Evolutionary conservation across 108 stramenopile genomes (phyloP).

Genomic region (Nitzschia sp.): DNA sequence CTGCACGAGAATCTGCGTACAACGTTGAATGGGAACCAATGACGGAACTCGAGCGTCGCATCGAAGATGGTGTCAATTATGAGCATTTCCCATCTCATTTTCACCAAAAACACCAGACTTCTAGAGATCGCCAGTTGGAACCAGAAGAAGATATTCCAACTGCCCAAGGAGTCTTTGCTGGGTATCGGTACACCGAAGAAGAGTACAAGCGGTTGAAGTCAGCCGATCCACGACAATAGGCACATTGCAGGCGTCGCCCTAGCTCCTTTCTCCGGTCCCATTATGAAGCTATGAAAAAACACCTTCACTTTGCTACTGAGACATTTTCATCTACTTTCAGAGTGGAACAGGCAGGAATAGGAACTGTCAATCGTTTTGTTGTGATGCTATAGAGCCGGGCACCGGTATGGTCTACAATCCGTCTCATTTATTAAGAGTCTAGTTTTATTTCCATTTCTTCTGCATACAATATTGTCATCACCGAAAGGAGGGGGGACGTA

Average conservation of each 20-base stretch:
- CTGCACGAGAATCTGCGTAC: constrained; percentile 41
- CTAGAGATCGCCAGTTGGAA: background rate
- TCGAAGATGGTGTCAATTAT: constrained; percentile 53
- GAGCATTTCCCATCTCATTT: constrained; percentile 29
- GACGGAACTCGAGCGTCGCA: constrained; percentile 42
- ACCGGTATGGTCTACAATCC: too few species aligned
- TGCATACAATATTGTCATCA: too few species aligned
- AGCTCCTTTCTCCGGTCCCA: too few species aligned
- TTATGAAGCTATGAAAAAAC: too few species aligned
- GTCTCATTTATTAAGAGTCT: too few species aligned
- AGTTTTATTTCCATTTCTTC: too few species aligned
- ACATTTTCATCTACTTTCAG: too few species aligned
- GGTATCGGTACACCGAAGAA: constrained; percentile 38
- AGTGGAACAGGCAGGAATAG: too few species aligned
- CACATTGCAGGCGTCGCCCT: background rate
- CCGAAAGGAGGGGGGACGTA: too few species aligned
- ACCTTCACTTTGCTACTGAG: too few species aligned
- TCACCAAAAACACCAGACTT: background rate
- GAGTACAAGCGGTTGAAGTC: constrained; percentile 43
- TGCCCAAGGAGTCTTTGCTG: constrained; percentile 39
- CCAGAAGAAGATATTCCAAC: constrained; percentile 6
- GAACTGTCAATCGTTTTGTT: too few species aligned
- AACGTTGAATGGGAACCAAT: constrained; percentile 54
- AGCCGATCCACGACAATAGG: constrained; percentile 25
- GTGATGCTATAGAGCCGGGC: too few species aligned